Base-by-base conservation (phyloP, 306 rosid genomes). In the Cucurbita maxima region DNA sequence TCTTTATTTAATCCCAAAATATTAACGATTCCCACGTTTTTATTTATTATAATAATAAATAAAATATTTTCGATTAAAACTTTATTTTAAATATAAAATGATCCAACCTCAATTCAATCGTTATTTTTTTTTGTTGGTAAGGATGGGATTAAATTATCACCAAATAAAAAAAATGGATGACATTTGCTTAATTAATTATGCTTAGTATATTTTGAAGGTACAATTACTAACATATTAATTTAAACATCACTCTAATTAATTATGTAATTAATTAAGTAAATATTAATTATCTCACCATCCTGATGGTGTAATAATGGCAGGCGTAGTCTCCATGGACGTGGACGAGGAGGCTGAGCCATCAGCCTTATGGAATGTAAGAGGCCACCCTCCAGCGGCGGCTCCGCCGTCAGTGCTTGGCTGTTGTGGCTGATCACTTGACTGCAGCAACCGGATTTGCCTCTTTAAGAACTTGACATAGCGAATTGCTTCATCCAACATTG, bases 401-500 rank as follows among this genome's bases (percentile, higher is more conserved):
- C 22, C 19, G 1, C 55, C 44, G 16, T 55, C 8, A 22, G 88
- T 76, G 34, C 18, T 40, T 69, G 37, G 79, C 6, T 63, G 67
- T 18, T 75, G 36, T 68, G 45, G 79, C 68, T 38, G 79, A 15
- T 80, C 85, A 64, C 76, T 61, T 18, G 88, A 79, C 81, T 86
- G 93, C 36, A 90, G 88, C 57, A 90, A 63, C 72, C 86, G 90
- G 74, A 94, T 87, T 82, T 94, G 98, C 36, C 84, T 80, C 84
- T 89, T 94, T 75, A 94, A 81, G 88, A 94, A 94, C 84, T 94
- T 94, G 54, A 90, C 94, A 72, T 94, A 94, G 56, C 89, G 85
- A 73, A 90, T 86, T 71, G 98, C 98, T 84, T 94, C 98, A 50
- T 94, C 97, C 0, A 94, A 77, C 98, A 94, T 94, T 47, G 98